A percentile compares a stretch with the other conserved stretches of the same genome.
These are phyloP conservation scores for Cutaneotrichosporon cavernicola DNA, from an alignment of 1,284 basidiomycete species.

Conservation along the genomic window DNA sequence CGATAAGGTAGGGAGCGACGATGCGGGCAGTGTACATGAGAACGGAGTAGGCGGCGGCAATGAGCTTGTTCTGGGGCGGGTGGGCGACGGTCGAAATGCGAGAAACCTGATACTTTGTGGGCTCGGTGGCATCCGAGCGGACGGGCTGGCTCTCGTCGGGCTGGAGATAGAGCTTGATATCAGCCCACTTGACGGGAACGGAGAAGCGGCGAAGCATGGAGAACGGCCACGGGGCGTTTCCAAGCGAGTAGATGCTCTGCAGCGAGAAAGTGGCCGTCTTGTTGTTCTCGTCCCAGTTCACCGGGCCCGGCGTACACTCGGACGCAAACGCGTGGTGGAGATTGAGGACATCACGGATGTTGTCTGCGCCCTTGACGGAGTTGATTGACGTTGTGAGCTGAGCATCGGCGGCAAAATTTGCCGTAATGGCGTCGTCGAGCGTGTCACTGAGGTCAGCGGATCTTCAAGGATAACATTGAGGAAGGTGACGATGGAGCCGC, in stretches of 20 bases:
- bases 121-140: slow-evolving; percentile 22
- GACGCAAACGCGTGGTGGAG: slow-evolving; percentile 27
- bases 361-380: slow-evolving; percentile 28
- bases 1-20: slow-evolving; percentile 26
- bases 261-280: slow-evolving; percentile 32
- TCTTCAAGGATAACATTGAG: background rate
- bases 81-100: slow-evolving; percentile 29
- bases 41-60: slow-evolving; percentile 12
- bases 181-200: slow-evolving; percentile 22
- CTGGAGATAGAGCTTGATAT: slow-evolving; percentile 29
- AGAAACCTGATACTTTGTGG: slow-evolving; percentile 37
- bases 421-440: slow-evolving; percentile 34
- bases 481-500: background rate
- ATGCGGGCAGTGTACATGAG: slow-evolving; percentile 23
- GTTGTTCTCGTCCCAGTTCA: slow-evolving; percentile 35
- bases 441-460: slow-evolving; percentile 29
- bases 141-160: slow-evolving; percentile 28
- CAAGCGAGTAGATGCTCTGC: slow-evolving; percentile 28
- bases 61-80: slow-evolving; percentile 10
- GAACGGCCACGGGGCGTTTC: slow-evolving; percentile 20
- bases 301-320: slow-evolving; percentile 29
- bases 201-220: slow-evolving; percentile 15
- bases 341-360: slow-evolving; percentile 38
- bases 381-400: slow-evolving; percentile 26
- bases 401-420: slow-evolving; percentile 40